phyloP scores from a whole-genome alignment of 768 basidiomycete species.

The Clathrus columnatus region DNA sequence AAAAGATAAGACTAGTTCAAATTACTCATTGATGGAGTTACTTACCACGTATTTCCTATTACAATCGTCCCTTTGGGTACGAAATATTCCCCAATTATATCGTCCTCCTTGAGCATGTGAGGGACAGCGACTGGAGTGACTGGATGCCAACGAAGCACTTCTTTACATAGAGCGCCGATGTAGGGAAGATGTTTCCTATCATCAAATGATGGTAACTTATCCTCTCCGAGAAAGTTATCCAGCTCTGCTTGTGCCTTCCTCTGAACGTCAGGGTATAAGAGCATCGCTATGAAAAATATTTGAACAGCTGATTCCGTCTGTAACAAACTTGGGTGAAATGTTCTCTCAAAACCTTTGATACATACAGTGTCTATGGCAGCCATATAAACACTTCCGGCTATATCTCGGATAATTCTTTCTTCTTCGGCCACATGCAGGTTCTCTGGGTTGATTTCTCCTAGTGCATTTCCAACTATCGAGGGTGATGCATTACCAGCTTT shows the following conservation, averaged over 20 bases:
- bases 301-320: slow-evolving; percentile 3
- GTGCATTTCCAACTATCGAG: not conserved
- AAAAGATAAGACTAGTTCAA: not conserved
- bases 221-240: slow-evolving; percentile 11
- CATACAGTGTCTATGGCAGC: not conserved
- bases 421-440: not conserved
- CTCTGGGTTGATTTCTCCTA: not conserved
- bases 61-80: slow-evolving; percentile 6
- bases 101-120: slow-evolving; percentile 5
- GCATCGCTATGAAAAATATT: slow-evolving; percentile 10
- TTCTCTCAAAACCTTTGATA: not conserved
- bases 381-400: not conserved
- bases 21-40: not conserved
- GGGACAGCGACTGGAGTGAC: slow-evolving; percentile 2
- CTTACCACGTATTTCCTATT: slow-evolving; percentile 8
- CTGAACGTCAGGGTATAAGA: slow-evolving; percentile 9
- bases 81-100: slow-evolving; percentile 5
- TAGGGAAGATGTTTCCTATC: slow-evolving; percentile 20
- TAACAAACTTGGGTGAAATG: not conserved
- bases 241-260: slow-evolving; percentile 9
- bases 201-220: slow-evolving; percentile 18
- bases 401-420: slow-evolving; percentile 1
- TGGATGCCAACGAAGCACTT: slow-evolving; percentile 25
- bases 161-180: slow-evolving; percentile 18
- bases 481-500: not conserved